These are phyloP conservation scores for Hyaloscypha hepaticicola DNA, from an alignment of 495 filamentous ascomycete genomes.

Conservation along the genomic window DNA sequence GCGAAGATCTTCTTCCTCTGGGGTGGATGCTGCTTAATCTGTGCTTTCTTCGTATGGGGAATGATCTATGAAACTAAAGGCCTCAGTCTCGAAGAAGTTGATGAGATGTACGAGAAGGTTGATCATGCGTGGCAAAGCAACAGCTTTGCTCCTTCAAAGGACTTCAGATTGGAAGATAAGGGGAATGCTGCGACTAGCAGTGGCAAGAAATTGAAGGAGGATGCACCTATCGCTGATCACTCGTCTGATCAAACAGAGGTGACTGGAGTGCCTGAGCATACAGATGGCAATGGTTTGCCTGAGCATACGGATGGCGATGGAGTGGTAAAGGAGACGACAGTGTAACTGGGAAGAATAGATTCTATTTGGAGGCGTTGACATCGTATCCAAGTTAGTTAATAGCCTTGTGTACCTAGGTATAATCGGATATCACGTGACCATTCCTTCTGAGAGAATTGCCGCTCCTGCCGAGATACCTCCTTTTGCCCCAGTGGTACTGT, in stretches of 20 bases:
- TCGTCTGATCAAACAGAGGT: not conserved
- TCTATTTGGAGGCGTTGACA: not conserved
- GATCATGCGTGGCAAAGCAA: constrained; percentile 53
- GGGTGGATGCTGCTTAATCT: constrained; percentile 67
- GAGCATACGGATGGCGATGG: not conserved
- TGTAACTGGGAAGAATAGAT: not conserved
- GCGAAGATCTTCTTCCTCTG: constrained; percentile 79
- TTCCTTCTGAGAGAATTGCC: too few relatives aligned
- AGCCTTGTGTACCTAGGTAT: not conserved
- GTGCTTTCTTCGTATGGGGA: constrained; percentile 65
- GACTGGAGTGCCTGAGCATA: too few relatives aligned
- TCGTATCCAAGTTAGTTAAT: not conserved
- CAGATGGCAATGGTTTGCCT: not conserved
- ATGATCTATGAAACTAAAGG: constrained; percentile 85
- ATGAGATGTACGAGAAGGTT: constrained; percentile 50
- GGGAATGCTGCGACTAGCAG: not conserved
- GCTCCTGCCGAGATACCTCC: not conserved
- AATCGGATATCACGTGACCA: too few relatives aligned
- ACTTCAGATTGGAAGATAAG: not conserved
- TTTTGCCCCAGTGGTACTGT: not conserved
- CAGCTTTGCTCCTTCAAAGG: constrained; percentile 45
- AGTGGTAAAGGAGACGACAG: not conserved
- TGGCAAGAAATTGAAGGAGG: not conserved
- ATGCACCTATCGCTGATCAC: not conserved
- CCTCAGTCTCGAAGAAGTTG: constrained; percentile 70